Percentiles rank a stretch among this genome's conserved stretches.
phyloP scores from a whole-genome alignment of 768 basidiomycete species.

The Suillus cothurnatus region DNA sequence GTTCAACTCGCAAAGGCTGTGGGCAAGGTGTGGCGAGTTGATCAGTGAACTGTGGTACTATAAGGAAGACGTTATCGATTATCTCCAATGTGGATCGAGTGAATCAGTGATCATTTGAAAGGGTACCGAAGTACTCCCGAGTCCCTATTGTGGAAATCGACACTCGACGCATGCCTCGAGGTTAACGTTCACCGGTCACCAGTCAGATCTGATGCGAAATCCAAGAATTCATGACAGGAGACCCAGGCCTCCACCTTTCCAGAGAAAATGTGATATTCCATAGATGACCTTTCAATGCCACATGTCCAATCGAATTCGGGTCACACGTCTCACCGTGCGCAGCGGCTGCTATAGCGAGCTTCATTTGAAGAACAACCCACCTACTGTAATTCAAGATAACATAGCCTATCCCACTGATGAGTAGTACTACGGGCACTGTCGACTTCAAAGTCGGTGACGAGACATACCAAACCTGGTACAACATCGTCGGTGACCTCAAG shows the following conservation, averaged over 20 bases:
- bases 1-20: background rate
- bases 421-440: slow-evolving; percentile 24
- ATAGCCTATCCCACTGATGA: slow-evolving; percentile 12
- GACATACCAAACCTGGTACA: slow-evolving; percentile 47
- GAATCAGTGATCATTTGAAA: background rate
- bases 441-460: slow-evolving; percentile 21
- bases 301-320: background rate
- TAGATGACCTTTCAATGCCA: background rate
- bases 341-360: background rate
- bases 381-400: background rate
- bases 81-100: background rate
- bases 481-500: slow-evolving; percentile 43
- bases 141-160: background rate
- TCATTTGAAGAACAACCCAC: background rate
- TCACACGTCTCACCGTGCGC: background rate
- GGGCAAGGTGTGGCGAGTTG: background rate
- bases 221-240: background rate
- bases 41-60: background rate
- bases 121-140: background rate
- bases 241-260: background rate
- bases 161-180: background rate
- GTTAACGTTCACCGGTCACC: too few relatives aligned
- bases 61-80: background rate
- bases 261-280: background rate
- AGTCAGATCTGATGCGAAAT: background rate